These are phyloP conservation scores for Backusella psychrophila DNA, from an alignment of 192 early-diverging fungal species.

Conservation along the genomic window DNA sequence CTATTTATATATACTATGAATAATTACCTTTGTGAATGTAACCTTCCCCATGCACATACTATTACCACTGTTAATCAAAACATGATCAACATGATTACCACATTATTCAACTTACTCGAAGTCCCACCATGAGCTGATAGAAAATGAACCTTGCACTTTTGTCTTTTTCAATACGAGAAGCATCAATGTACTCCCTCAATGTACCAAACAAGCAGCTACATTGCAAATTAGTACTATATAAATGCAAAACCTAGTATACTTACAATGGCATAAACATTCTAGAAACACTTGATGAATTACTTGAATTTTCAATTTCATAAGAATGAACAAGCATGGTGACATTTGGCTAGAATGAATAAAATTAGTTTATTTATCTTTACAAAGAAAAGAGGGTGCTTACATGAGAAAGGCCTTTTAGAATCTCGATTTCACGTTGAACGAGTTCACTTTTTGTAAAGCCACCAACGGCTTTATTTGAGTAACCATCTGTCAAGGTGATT, in stretches of 20 bases:
- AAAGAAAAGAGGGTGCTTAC: neutral
- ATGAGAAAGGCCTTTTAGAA: neutral
- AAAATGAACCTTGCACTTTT: neutral
- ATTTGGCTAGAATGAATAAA: neutral
- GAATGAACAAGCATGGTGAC: neutral
- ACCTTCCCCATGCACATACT: neutral
- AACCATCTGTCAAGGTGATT: neutral
- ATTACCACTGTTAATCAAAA: neutral
- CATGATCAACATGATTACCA: neutral
- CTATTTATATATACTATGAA: neutral
- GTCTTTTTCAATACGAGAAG: neutral
- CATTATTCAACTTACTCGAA: neutral
- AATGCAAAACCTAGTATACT: neutral
- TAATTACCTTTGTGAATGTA: neutral
- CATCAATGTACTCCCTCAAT: neutral
- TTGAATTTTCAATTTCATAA: neutral
- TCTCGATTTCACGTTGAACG: neutral
- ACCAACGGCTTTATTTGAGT: neutral
- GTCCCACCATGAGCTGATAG: neutral
- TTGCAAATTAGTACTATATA: neutral
- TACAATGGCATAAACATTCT: slow-evolving; percentile 8
- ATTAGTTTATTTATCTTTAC: neutral
- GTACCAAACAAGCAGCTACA: neutral
- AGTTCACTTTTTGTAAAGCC: neutral
- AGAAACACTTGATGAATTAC: neutral